A percentile compares a stretch with the other conserved stretches of the same genome.
These are phyloP conservation scores for Phascolomyces articulosus DNA, from an alignment of 371 early-diverging fungal species.

Conservation along the genomic window DNA sequence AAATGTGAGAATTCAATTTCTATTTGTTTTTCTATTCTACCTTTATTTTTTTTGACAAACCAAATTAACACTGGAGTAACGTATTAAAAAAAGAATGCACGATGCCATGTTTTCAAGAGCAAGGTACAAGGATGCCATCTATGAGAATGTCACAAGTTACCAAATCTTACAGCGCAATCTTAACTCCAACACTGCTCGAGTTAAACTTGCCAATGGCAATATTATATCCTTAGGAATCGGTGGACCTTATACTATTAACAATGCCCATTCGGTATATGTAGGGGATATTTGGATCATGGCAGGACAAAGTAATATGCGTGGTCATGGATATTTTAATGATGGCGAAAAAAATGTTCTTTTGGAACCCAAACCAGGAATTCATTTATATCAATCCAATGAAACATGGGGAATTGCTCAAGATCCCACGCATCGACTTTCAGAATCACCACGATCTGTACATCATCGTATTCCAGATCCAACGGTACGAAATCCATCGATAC, in stretches of 20 bases:
- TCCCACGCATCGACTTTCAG: conserved; percentile 31
- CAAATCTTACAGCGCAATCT: conserved; percentile 42
- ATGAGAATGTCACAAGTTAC: conserved; percentile 15
- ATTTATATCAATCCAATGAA: conserved; percentile 39
- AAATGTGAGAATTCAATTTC: too few relatives aligned
- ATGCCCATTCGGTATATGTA: conserved; percentile 29
- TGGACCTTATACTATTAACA: conserved; percentile 35
- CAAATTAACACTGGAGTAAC: too few relatives aligned
- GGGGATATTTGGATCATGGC: conserved; percentile 54
- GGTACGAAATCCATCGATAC: conserved; percentile 27
- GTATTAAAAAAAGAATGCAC: too few relatives aligned
- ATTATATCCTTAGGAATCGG: conserved; percentile 18
- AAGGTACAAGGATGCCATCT: not conserved
- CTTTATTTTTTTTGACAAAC: too few relatives aligned
- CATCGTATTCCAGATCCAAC: conserved; percentile 43
- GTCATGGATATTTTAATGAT: conserved; percentile 31
- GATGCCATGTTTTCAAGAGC: not conserved
- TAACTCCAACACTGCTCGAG: conserved; percentile 18
- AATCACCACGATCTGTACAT: conserved; percentile 33
- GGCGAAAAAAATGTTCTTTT: not conserved
- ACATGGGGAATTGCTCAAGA: conserved; percentile 30
- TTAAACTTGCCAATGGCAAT: conserved; percentile 15
- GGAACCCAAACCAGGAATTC: conserved; percentile 6
- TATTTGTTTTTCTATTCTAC: too few relatives aligned
- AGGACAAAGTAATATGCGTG: conserved; percentile 55